Conservation (phyloP, 768 basidiomycete genomes). For the Piloderma croceum region DNA sequence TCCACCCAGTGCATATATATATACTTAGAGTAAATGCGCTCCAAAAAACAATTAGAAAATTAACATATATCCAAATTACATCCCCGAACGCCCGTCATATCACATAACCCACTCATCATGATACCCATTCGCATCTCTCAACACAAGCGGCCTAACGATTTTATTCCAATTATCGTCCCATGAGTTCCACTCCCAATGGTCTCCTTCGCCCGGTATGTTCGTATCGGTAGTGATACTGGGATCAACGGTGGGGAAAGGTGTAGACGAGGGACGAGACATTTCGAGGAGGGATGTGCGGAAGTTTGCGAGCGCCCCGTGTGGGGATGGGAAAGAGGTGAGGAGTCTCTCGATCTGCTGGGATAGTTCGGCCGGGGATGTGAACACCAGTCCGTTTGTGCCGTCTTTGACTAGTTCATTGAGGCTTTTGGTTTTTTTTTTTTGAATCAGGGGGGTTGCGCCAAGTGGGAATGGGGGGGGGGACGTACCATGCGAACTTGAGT, state of each 20-base stretch:
- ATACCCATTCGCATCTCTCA: neutral
- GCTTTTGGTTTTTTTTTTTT: too few relatives aligned
- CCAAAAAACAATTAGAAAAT: too few relatives aligned
- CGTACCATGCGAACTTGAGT: constrained; percentile 75
- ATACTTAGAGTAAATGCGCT: too few relatives aligned
- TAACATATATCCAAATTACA: too few relatives aligned
- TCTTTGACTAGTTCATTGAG: constrained; percentile 83
- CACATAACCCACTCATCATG: neutral
- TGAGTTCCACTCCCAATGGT: constrained; percentile 55
- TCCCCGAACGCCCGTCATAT: too few relatives aligned
- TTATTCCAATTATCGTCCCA: constrained; percentile 88
- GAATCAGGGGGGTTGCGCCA: constrained; percentile 4
- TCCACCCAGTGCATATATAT: too few relatives aligned
- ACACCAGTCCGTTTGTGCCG: constrained; percentile 78
- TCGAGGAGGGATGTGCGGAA: constrained; percentile 48
- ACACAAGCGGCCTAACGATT: constrained; percentile 54
- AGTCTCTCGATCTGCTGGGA: constrained; percentile 66
- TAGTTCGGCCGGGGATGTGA: constrained; percentile 60
- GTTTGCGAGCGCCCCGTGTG: constrained; percentile 40
- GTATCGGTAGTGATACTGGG: constrained; percentile 16
- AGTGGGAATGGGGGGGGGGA: neutral
- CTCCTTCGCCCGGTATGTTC: constrained; percentile 19
- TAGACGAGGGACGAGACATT: constrained; percentile 19
- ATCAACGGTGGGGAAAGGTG: constrained; percentile 18
- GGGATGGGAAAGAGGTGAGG: constrained; percentile 55